Conservation (phyloP, 1,139 yeast genomes). For the Yamadazyma kanchanaburiensis region DNA sequence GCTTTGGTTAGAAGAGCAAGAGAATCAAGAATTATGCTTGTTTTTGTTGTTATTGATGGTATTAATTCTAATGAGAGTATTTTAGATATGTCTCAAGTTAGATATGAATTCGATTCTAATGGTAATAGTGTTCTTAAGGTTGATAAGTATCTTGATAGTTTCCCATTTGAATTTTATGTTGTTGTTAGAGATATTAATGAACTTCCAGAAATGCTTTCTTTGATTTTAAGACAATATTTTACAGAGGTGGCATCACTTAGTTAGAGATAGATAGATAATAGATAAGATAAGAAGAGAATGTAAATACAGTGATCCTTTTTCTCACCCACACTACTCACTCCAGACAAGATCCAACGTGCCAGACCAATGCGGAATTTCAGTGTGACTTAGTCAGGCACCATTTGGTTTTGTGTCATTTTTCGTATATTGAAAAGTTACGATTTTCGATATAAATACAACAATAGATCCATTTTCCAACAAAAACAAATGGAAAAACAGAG, state of each 20-base stretch:
- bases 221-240: conserved; percentile 89
- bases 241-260: conserved; percentile 48
- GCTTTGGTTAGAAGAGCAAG: conserved; percentile 87
- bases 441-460: no score
- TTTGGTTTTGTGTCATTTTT: no score
- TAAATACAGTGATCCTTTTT: no score
- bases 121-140: conserved; percentile 77
- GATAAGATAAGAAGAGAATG: no score
- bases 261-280: conserved; percentile 2
- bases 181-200: conserved; percentile 87
- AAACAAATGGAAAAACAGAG: no score
- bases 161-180: conserved; percentile 96
- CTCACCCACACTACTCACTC: no score
- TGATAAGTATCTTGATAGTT: conserved; percentile 81
- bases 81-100: conserved; percentile 92
- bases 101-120: conserved; percentile 61
- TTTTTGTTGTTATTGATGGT: conserved; percentile 92
- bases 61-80: conserved; percentile 81
- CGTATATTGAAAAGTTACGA: no score
- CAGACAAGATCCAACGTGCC: no score
- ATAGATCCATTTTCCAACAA: no score
- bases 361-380: no score
- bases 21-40: conserved; percentile 91
- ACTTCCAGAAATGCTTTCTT: conserved; percentile 86
- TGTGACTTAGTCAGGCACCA: no score